Conservation (phyloP, 352 stramenopile species). For the Aphanomyces astaci region DNA sequence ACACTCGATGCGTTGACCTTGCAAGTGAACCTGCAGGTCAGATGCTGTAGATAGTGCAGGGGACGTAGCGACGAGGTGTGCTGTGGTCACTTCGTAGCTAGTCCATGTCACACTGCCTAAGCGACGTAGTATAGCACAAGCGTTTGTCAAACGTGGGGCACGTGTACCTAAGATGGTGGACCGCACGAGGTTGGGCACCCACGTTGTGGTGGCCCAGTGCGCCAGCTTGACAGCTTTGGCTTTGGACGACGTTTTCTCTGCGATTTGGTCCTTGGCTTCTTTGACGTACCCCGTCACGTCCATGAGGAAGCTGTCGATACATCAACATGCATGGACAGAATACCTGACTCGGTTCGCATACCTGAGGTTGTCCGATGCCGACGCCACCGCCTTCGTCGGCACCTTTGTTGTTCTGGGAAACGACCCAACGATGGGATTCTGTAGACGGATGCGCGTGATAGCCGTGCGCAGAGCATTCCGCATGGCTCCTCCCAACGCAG, state of each 20-base stretch:
- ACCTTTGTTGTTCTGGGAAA: conserved; percentile 4
- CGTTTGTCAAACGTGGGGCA: not conserved
- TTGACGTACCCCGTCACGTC: conserved; percentile 19
- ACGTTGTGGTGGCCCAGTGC: conserved; percentile 4
- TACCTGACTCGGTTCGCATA: not conserved
- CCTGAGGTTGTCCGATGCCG: conserved; percentile 19
- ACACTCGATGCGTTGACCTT: not conserved
- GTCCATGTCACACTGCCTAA: conserved; percentile 9
- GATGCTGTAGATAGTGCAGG: not conserved
- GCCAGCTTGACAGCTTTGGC: not conserved
- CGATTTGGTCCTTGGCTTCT: conserved; percentile 14
- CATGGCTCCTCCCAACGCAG: conserved; percentile 10
- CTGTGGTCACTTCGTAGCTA: conserved; percentile 5
- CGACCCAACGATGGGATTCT: conserved; percentile 14
- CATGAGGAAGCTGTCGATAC: conserved; percentile 14
- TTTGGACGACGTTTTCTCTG: not conserved
- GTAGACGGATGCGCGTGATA: not conserved
- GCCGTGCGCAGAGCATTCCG: conserved; percentile 5
- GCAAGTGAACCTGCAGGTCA: not conserved
- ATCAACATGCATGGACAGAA: not conserved
- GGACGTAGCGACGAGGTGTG: not conserved
- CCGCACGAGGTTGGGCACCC: conserved; percentile 16
- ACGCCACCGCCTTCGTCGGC: conserved; percentile 11
- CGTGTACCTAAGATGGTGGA: conserved; percentile 1
- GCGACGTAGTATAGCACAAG: not conserved